A percentile compares a stretch with the other conserved stretches of the same genome.
phyloP scores from a whole-genome alignment of 805 yeast species.

The Ogataea ramenticola region DNA sequence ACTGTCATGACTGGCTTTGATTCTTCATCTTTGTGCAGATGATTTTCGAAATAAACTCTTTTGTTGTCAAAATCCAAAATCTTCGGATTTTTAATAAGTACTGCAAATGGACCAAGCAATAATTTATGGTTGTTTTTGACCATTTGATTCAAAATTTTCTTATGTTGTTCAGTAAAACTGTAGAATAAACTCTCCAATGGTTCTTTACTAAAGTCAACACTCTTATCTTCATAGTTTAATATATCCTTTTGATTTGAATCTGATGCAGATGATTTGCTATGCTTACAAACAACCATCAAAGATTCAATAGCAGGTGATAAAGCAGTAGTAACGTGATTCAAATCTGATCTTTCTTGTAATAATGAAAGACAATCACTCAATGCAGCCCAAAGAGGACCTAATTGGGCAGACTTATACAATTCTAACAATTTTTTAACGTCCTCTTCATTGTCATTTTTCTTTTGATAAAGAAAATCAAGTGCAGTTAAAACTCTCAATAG shows the following conservation, averaged over 20 bases:
- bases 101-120: slow-evolving; percentile 93
- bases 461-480: slow-evolving; percentile 69
- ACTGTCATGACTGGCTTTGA: slow-evolving; percentile 47
- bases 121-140: slow-evolving; percentile 84
- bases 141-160: slow-evolving; percentile 83
- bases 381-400: slow-evolving; percentile 82
- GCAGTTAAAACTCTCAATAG: slow-evolving; percentile 82
- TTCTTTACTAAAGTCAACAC: slow-evolving; percentile 61
- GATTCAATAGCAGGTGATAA: slow-evolving; percentile 84
- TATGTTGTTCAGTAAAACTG: slow-evolving; percentile 82
- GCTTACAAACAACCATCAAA: slow-evolving; percentile 93
- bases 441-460: slow-evolving; percentile 16
- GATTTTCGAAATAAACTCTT: slow-evolving; percentile 73
- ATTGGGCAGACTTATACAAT: slow-evolving; percentile 58
- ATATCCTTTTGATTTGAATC: slow-evolving; percentile 47
- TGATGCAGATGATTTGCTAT: slow-evolving; percentile 55
- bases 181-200: slow-evolving; percentile 76
- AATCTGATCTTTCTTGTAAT: slow-evolving; percentile 49
- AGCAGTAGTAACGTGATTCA: slow-evolving; percentile 67
- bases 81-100: slow-evolving; percentile 80
- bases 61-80: slow-evolving; percentile 94
- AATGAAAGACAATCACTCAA: slow-evolving; percentile 63
- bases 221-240: slow-evolving; percentile 53
- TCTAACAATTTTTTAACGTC: slow-evolving; percentile 32
- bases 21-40: slow-evolving; percentile 45